Evolutionary conservation across 2,329 filamentous ascomycete genomes (phyloP).

Genomic region (Paraphoma chrysanthemicola): DNA sequence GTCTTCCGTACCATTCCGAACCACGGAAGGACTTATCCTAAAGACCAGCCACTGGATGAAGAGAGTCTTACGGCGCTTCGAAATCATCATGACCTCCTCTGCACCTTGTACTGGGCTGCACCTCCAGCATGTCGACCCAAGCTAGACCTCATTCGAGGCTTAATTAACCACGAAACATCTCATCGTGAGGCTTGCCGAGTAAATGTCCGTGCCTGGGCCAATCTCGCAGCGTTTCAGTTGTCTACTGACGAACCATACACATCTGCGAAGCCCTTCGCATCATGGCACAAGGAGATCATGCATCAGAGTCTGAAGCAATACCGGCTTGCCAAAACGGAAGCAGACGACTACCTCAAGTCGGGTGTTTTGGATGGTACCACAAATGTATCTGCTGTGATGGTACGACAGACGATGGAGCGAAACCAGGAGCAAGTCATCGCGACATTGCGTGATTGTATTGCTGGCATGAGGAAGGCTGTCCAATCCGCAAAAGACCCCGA

Average conservation of each 20-base stretch:
- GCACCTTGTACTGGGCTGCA: conserved; percentile 65
- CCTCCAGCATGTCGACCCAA: conserved; percentile 61
- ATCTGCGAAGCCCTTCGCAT: conserved; percentile 56
- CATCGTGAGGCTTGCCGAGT: conserved; percentile 67
- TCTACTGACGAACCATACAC: conserved; percentile 58
- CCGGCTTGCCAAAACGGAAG: conserved; percentile 62
- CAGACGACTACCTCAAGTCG: conserved; percentile 59
- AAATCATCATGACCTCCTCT: conserved; percentile 68
- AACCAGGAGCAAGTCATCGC: conserved; percentile 66
- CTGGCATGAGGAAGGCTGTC: conserved; percentile 58
- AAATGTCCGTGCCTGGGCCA: conserved; percentile 65
- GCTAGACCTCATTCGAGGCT: conserved; percentile 58
- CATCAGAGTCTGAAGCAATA: conserved; percentile 62
- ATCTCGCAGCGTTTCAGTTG: conserved; percentile 63
- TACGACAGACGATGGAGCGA: conserved; percentile 60
- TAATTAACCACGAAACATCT: conserved; percentile 64
- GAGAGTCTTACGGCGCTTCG: conserved; percentile 64
- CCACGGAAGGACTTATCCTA: conserved; percentile 66
- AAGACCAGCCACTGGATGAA: conserved; percentile 61
- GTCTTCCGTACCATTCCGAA: conserved; percentile 66
- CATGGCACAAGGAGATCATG: conserved; percentile 64
- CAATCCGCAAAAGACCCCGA: conserved; percentile 49
- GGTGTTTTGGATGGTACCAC: conserved; percentile 45
- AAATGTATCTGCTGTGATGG: conserved; percentile 53
- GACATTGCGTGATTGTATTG: conserved; percentile 60